Base-by-base conservation (phyloP, 352 stramenopile species). In the Globisporangium echinulatum region DNA sequence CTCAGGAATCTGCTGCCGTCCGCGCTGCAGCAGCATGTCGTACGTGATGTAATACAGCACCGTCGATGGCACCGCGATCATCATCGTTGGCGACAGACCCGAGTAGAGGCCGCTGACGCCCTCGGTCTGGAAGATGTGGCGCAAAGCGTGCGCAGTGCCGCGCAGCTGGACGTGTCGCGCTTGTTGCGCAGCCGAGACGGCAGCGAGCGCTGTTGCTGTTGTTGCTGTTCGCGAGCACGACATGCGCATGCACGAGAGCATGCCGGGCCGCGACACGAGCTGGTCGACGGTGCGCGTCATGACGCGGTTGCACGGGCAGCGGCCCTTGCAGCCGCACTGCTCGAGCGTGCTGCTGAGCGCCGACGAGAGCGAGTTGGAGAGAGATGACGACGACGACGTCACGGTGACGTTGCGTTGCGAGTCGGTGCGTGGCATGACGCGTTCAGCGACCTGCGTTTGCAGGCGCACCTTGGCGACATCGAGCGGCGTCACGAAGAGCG, bases 31-130 rank as follows among this genome's bases (percentile, higher is more conserved):
- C 25, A 97, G 58, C 15, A 90, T 60, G 63, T 98, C 96, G 72
- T 99, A 99, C 19, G 86, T 88, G 13, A 96, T 87, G 71, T 98
- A 98, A 69, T 99, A 99, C 19, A 98, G 64, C 52, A 97, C 90
- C 4, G 93, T 98, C 49, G 93, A 97, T 0, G 96, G 94, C 11
- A 98, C 78, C 2, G 89, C 88, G 74, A 98, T 98, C 56, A 97
- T 64, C 57, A 99, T 82, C 10, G 92, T 97, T 7, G 96, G 94
- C 6, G 74, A 77, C 10, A 98, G 70, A 0, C 94, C 94, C 4
- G 82, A 75, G 64, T 96, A 98, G n/a, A 97, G 68, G 0, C 77
- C 85, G 14, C 51, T 36, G 2, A 91, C 42, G 15, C 88, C 89
- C 62, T 97, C 89, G 0, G 80, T 90, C 37, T 71, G 65, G 49